Percentiles rank a stretch among this genome's conserved stretches.
Evolutionary conservation across 75 land plant genomes (phyloP).

Genomic region (Isoetes taiwanensis): DNA sequence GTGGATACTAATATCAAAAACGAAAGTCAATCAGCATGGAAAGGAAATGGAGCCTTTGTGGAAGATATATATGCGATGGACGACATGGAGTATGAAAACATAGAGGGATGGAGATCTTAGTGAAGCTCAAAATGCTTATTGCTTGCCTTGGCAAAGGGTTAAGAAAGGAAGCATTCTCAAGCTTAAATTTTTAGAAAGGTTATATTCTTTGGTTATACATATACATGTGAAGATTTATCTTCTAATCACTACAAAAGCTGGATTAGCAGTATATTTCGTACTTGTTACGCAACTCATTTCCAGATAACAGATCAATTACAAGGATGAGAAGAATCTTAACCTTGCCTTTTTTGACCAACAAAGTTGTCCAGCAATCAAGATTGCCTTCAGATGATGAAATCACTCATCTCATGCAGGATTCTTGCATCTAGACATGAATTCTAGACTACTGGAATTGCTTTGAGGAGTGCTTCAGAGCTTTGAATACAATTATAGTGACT

Average conservation of each 20-base stretch:
- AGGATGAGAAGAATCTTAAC: slow-evolving; percentile 16
- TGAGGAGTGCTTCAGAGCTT: too few relatives aligned
- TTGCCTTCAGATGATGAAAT: background rate
- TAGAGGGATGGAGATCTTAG: slow-evolving; percentile 45
- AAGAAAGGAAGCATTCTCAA: slow-evolving; percentile 71
- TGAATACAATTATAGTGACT: slow-evolving; percentile 3
- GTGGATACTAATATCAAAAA: too few relatives aligned
- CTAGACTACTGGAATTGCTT: too few relatives aligned
- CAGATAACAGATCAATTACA: slow-evolving; percentile 86
- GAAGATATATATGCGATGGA: slow-evolving; percentile 56
- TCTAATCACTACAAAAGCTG: background rate
- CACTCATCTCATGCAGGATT: background rate
- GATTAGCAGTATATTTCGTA: background rate
- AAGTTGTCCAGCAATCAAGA: slow-evolving; percentile 4
- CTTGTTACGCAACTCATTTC: slow-evolving; percentile 1
- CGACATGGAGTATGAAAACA: slow-evolving; percentile 42
- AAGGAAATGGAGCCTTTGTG: too few relatives aligned
- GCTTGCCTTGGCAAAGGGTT: slow-evolving; percentile 88
- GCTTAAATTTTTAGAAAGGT: slow-evolving; percentile 68
- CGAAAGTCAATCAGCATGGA: too few relatives aligned
- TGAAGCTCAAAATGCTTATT: slow-evolving; percentile 52
- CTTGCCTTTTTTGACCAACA: slow-evolving; percentile 3
- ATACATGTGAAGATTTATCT: background rate
- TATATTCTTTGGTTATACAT: background rate
- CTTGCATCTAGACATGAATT: too few relatives aligned